A percentile compares a stretch with the other conserved stretches of the same genome.
Evolutionary conservation across 768 basidiomycete genomes (phyloP).

Genomic region (Boletellus ananiceps): DNA sequence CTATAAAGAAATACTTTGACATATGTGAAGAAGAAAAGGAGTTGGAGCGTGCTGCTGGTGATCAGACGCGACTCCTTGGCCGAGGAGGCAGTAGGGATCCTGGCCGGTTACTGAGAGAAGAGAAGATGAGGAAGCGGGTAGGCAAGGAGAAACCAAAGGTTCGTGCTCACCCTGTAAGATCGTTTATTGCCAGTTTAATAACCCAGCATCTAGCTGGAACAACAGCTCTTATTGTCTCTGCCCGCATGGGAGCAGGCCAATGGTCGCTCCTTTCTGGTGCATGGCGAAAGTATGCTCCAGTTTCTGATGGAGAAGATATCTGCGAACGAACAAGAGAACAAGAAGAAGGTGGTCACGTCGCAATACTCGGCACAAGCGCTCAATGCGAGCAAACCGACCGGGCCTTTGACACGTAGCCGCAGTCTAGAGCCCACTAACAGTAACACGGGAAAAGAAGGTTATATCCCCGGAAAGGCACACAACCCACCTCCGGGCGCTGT

Average conservation of each 20-base stretch:
- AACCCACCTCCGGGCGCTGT: slow-evolving; percentile 34
- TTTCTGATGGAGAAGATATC: slow-evolving; percentile 70
- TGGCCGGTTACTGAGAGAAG: slow-evolving; percentile 83
- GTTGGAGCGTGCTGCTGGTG: slow-evolving; percentile 72
- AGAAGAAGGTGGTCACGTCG: slow-evolving; percentile 43
- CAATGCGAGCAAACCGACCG: slow-evolving; percentile 16
- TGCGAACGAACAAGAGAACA: slow-evolving; percentile 78
- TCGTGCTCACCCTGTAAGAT: slow-evolving; percentile 4
- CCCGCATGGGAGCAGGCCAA: slow-evolving; percentile 83
- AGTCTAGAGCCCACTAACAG: slow-evolving; percentile 21
- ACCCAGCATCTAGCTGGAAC: slow-evolving; percentile 72
- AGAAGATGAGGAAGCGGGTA: slow-evolving; percentile 96
- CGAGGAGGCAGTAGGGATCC: slow-evolving; percentile 74
- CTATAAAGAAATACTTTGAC: slow-evolving; percentile 84
- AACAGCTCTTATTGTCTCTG: slow-evolving; percentile 72
- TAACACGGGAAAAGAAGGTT: slow-evolving; percentile 16
- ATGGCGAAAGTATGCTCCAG: slow-evolving; percentile 77
- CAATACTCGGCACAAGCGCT: slow-evolving; percentile 31
- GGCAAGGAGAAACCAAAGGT: slow-evolving; percentile 91
- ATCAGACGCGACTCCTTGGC: slow-evolving; percentile 78
- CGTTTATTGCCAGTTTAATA: neutral
- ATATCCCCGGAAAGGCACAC: slow-evolving; percentile 30
- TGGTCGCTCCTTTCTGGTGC: slow-evolving; percentile 73
- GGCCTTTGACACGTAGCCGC: slow-evolving; percentile 23
- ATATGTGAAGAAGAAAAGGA: slow-evolving; percentile 89